Evolutionary conservation across 2,329 filamentous ascomycete genomes (phyloP).

Genomic region (Mariannaea elegans): DNA sequence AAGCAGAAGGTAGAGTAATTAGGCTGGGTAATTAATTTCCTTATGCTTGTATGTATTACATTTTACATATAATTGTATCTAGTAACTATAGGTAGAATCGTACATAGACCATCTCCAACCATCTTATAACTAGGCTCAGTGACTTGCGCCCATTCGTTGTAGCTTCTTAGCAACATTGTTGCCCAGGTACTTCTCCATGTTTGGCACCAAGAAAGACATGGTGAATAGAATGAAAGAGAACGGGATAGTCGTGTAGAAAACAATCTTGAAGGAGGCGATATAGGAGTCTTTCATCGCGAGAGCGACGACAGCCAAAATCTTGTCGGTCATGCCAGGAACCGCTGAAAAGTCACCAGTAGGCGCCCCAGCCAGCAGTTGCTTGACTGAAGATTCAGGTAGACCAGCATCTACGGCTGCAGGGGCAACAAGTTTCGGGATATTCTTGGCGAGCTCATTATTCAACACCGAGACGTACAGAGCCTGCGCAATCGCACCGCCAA

Average conservation of each 20-base stretch:
- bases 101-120: neutral
- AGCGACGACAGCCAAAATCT: constrained; percentile 44
- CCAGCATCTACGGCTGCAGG: constrained; percentile 47
- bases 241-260: constrained; percentile 52
- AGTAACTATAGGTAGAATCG: neutral
- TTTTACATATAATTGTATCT: neutral
- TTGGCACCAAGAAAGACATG: constrained; percentile 49
- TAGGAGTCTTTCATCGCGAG: constrained; percentile 50
- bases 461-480: constrained; percentile 50
- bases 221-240: constrained; percentile 50
- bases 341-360: constrained; percentile 41
- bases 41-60: neutral
- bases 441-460: constrained; percentile 46
- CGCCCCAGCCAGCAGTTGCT: constrained; percentile 44
- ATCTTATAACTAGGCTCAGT: neutral
- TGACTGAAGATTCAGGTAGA: constrained; percentile 45
- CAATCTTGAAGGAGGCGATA: constrained; percentile 51
- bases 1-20: constrained; percentile 20
- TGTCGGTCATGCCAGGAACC: constrained; percentile 47
- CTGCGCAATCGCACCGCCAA: constrained; percentile 49
- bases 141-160: constrained; percentile 30
- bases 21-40: neutral
- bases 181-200: constrained; percentile 54
- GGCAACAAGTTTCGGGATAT: constrained; percentile 45
- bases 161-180: constrained; percentile 56